Percentiles rank a stretch among this genome's conserved stretches.
Conservation (phyloP, 495 filamentous ascomycete genomes). For the Neurospora pannonica region DNA sequence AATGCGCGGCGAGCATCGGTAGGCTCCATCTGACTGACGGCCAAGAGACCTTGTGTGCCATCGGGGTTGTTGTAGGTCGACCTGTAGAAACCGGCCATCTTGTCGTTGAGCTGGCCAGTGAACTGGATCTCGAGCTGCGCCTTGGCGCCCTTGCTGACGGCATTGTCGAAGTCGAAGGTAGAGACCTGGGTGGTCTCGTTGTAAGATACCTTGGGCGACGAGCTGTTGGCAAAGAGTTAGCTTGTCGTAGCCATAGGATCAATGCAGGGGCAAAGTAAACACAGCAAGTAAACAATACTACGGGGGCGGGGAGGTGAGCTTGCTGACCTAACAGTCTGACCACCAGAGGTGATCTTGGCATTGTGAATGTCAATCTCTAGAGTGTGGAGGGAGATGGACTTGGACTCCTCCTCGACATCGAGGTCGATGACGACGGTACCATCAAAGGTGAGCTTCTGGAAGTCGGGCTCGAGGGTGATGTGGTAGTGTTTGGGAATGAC, state of each 20-base stretch:
- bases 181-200: slow-evolving; percentile 55
- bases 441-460: slow-evolving; percentile 59
- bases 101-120: slow-evolving; percentile 61
- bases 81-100: slow-evolving; percentile 76
- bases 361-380: slow-evolving; percentile 77
- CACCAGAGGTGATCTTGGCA: slow-evolving; percentile 53
- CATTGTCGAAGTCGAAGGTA: slow-evolving; percentile 52
- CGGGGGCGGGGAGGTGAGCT: background rate
- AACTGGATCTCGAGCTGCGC: slow-evolving; percentile 58
- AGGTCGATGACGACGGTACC: slow-evolving; percentile 64
- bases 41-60: slow-evolving; percentile 54
- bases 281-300: background rate
- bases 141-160: slow-evolving; percentile 48
- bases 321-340: slow-evolving; percentile 33
- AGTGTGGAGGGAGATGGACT: slow-evolving; percentile 78
- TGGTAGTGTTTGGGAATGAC: slow-evolving; percentile 61
- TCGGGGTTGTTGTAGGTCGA: slow-evolving; percentile 62
- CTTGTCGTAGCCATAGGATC: background rate
- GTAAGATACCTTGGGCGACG: slow-evolving; percentile 47
- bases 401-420: slow-evolving; percentile 77
- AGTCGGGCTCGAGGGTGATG: slow-evolving; percentile 64
- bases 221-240: slow-evolving; percentile 24
- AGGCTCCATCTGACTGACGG: slow-evolving; percentile 76
- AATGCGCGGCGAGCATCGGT: slow-evolving; percentile 68
- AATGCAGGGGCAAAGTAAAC: background rate